phyloP scores from a whole-genome alignment of 345 rosid genomes.

The Pistacia vera region DNA sequence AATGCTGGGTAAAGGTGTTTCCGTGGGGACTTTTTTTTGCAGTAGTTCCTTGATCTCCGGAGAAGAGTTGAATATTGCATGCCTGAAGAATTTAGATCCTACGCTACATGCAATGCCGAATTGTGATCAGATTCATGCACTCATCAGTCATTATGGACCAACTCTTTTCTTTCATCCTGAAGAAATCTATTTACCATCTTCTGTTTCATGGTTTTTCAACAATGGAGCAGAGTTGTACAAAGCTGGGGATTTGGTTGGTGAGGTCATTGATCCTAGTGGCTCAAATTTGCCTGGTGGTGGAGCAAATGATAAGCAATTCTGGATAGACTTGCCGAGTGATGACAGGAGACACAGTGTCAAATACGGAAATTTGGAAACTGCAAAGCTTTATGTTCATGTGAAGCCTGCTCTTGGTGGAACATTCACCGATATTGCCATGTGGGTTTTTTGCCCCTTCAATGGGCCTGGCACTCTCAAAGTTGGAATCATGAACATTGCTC shows the following conservation, averaged over 20 bases:
- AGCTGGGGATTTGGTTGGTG: slow-evolving; percentile 34
- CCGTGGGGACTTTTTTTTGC: slow-evolving; percentile 78
- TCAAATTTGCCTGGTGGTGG: slow-evolving; percentile 77
- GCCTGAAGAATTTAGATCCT: slow-evolving; percentile 66
- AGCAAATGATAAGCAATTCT: slow-evolving; percentile 60
- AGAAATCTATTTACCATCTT: slow-evolving; percentile 70
- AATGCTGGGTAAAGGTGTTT: slow-evolving; percentile 64
- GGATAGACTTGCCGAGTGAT: slow-evolving; percentile 68
- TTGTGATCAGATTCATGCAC: slow-evolving; percentile 62
- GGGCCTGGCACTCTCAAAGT: slow-evolving; percentile 83
- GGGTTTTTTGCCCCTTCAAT: slow-evolving; percentile 91
- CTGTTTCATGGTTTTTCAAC: slow-evolving; percentile 65
- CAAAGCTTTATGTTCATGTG: slow-evolving; percentile 75
- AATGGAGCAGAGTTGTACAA: slow-evolving; percentile 62
- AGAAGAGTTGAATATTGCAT: slow-evolving; percentile 42
- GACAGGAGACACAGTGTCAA: slow-evolving; percentile 39
- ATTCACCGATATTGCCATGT: slow-evolving; percentile 79
- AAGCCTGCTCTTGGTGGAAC: slow-evolving; percentile 89
- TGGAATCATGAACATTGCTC: slow-evolving; percentile 46
- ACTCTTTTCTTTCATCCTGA: slow-evolving; percentile 66
- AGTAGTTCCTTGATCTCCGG: slow-evolving; percentile 39
- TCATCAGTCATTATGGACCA: slow-evolving; percentile 74
- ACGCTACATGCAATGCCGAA: slow-evolving; percentile 75
- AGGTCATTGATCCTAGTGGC: slow-evolving; percentile 54
- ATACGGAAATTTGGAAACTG: slow-evolving; percentile 63